Base-by-base conservation (phyloP, 2,329 filamentous ascomycete genomes). In the Phialophora verrucosa region DNA sequence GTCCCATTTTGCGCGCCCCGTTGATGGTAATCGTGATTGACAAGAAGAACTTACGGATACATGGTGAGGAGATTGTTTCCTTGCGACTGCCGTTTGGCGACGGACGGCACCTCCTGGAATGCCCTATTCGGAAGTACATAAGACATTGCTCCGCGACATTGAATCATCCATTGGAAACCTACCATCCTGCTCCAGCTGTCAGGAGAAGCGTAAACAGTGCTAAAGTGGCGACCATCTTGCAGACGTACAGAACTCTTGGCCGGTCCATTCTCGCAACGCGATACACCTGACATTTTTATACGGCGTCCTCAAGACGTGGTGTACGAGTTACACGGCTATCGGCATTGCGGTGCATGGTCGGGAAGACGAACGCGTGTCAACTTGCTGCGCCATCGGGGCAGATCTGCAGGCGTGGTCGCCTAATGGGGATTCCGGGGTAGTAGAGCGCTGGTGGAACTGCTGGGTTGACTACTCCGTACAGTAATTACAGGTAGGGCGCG, bases 21-120 rank as follows among this genome's bases (percentile, higher is more conserved):
- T 44, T 12, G 14, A 42, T 14, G 5, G 35, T 3, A 14, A 17
- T 42, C 38, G 38, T 42, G 38, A 42, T 42, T 17, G 17, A n/a
- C 12, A 14, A 7, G 7, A 4, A 35, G 29, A 23, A 31, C 59
- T 38, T 10, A 61, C 47, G 59, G 59, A 44, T 61, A 61, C 35
- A 17, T 27, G 47, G 29, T 49, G 29, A 54, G 49, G 20, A 61
- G 59, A 25, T 53, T 20, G 20, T 29, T 27, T 14, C 47, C 59
- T n/a, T 38, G 20, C 20, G 59, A 17, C 20, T 25, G 59, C 29
- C 20, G 59, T 20, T 47, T 38, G 23, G 38, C 10, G n/a, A 61
- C 47, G 11, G 20, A 44, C 31, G 29, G 31, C 5, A 14, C 12
- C 4, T 38, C 20, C 25, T 50, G 29, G 51, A 53, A 38, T 1